A percentile compares a stretch with the other conserved stretches of the same genome.
phyloP scores from a whole-genome alignment of 164 flowering plant genomes.

The Cinnamomum chago region DNA sequence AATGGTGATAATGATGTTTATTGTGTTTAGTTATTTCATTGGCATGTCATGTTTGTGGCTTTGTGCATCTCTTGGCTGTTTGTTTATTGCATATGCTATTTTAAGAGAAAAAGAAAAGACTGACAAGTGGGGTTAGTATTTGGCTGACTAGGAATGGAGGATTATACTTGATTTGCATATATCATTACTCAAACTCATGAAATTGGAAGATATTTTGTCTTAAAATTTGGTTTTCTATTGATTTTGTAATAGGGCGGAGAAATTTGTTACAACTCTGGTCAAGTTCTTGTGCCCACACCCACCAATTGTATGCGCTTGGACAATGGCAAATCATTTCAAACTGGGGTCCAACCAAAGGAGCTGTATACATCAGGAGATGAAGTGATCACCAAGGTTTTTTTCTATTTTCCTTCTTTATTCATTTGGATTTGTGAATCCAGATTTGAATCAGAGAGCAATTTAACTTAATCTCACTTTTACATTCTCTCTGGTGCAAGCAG shows the following conservation, averaged over 20 bases:
- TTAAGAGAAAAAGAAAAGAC: not conserved
- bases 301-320: constrained; percentile 15
- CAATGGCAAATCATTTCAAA: constrained; percentile 9
- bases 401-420: not conserved
- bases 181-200: not conserved
- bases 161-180: not conserved
- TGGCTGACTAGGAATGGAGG: not conserved
- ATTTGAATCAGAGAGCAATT: not conserved
- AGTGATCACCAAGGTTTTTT: not conserved
- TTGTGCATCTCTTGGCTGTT: not conserved
- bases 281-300: not conserved
- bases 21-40: too few species aligned
- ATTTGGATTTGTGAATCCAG: not conserved
- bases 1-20: not conserved
- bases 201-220: not conserved
- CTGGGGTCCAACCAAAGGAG: constrained; percentile 21
- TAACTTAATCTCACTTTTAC: not conserved
- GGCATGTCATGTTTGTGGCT: not conserved
- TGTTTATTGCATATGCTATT: not conserved
- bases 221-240: not conserved
- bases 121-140: not conserved
- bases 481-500: constrained; percentile 21
- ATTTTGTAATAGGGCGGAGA: constrained; percentile 20
- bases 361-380: constrained; percentile 12
- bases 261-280: constrained; percentile 3